phyloP scores from a whole-genome alignment of 495 filamentous ascomycete species.

The Corynascus novoguineensis region DNA sequence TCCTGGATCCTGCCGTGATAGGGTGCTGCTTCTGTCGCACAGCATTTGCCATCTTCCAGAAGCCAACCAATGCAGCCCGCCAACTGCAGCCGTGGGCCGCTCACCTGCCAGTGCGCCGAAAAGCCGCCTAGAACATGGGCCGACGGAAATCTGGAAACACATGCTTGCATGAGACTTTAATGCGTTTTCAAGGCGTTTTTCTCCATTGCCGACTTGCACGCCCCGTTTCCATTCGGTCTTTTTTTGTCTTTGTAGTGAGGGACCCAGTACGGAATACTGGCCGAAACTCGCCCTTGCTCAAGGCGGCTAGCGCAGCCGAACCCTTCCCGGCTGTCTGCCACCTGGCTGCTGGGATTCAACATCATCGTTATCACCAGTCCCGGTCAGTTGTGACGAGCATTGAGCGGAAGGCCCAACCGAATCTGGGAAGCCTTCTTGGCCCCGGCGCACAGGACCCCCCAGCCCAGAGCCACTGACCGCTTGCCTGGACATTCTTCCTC shows the following conservation, averaged over 20 bases:
- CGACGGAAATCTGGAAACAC: background rate
- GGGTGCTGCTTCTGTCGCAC: slow-evolving; percentile 10
- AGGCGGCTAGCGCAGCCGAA: background rate
- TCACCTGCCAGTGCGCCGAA: background rate
- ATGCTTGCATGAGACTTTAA: no score
- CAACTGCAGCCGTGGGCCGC: background rate
- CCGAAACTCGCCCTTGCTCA: background rate
- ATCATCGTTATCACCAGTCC: background rate
- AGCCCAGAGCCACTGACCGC: slow-evolving; percentile 11
- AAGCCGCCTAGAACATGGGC: background rate
- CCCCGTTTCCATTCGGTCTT: no score
- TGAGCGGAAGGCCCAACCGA: background rate
- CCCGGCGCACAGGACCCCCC: background rate
- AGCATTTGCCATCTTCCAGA: slow-evolving; percentile 18
- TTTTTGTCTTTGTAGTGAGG: no score
- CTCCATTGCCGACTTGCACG: background rate
- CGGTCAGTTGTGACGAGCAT: background rate
- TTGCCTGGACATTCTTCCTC: background rate
- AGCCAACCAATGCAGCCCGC: slow-evolving; percentile 10
- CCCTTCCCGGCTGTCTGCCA: background rate
- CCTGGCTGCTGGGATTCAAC: background rate
- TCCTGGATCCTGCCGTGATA: slow-evolving; percentile 2
- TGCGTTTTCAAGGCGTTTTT: background rate
- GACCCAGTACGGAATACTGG: no score
- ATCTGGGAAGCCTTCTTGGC: slow-evolving; percentile 9